phyloP scores from a whole-genome alignment of 768 basidiomycete species.

The Leucosporidium scottii region DNA sequence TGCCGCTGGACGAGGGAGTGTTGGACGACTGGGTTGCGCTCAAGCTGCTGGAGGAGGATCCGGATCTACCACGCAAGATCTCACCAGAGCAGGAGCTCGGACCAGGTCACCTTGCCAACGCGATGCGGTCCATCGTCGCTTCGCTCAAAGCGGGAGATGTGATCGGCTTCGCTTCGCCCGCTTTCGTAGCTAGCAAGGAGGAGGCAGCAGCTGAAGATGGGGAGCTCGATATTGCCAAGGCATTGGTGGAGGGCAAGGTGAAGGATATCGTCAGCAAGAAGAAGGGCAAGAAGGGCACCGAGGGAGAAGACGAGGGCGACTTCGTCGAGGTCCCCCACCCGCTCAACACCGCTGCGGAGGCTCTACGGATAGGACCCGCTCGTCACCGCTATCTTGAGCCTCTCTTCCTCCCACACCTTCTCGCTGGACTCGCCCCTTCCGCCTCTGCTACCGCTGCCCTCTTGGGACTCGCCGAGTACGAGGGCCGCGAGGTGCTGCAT shows the following conservation, averaged over 20 bases:
- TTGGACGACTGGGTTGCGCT: slow-evolving; percentile 71
- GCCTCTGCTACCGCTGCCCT: neutral
- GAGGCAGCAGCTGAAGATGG: slow-evolving; percentile 64
- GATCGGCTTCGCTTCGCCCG: slow-evolving; percentile 42
- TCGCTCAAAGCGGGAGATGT: slow-evolving; percentile 30
- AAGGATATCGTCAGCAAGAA: slow-evolving; percentile 63
- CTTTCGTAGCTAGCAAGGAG: slow-evolving; percentile 34
- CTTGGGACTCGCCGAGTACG: slow-evolving; percentile 17
- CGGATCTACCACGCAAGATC: slow-evolving; percentile 52
- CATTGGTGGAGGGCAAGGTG: slow-evolving; percentile 84
- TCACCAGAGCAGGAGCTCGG: slow-evolving; percentile 51
- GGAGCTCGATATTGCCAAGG: slow-evolving; percentile 80
- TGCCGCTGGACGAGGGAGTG: slow-evolving; percentile 60
- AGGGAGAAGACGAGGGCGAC: slow-evolving; percentile 69
- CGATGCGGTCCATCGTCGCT: slow-evolving; percentile 39
- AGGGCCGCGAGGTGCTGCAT: neutral
- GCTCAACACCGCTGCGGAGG: slow-evolving; percentile 52
- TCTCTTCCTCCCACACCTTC: slow-evolving; percentile 49
- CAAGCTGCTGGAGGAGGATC: slow-evolving; percentile 59
- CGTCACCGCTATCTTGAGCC: slow-evolving; percentile 87
- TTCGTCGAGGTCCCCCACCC: slow-evolving; percentile 74
- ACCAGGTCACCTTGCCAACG: slow-evolving; percentile 58
- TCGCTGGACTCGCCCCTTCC: slow-evolving; percentile 1
- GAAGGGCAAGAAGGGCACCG: slow-evolving; percentile 38
- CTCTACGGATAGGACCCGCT: slow-evolving; percentile 73